Evolutionary conservation across 2,329 filamentous ascomycete species (phyloP).

Genomic region (Aspergillus glaucus): DNA sequence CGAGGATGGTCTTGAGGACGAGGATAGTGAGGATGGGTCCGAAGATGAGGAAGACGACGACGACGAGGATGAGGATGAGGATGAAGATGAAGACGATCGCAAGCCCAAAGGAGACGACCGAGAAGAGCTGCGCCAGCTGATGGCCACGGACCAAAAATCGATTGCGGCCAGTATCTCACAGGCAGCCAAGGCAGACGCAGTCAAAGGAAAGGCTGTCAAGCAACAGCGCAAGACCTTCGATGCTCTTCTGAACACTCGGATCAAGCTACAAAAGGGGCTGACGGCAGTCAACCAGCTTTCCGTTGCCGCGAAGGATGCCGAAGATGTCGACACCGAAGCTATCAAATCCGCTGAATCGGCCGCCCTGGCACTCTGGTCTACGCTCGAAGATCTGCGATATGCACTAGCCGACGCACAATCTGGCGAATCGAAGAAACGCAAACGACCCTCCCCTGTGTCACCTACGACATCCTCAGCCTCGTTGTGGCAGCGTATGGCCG

Average conservation of each 20-base stretch:
- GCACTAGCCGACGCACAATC: slow-evolving; percentile 33
- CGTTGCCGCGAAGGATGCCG: slow-evolving; percentile 34
- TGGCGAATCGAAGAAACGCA: slow-evolving; percentile 37
- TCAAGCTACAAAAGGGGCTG: slow-evolving; percentile 86
- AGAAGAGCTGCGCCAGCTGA: slow-evolving; percentile 59
- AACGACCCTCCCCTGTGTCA: slow-evolving; percentile 46
- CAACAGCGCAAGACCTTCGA: slow-evolving; percentile 82
- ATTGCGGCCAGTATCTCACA: slow-evolving; percentile 59
- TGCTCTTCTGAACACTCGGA: slow-evolving; percentile 78
- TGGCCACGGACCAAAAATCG: slow-evolving; percentile 61
- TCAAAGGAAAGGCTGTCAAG: slow-evolving; percentile 82
- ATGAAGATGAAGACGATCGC: slow-evolving; percentile 23
- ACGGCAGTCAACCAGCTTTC: slow-evolving; percentile 71
- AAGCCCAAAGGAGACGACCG: slow-evolving; percentile 37
- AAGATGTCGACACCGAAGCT: slow-evolving; percentile 36
- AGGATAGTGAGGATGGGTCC: slow-evolving; percentile 20
- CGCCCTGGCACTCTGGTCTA: slow-evolving; percentile 77
- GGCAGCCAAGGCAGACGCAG: slow-evolving; percentile 67
- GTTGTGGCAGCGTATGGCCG: slow-evolving; percentile 67
- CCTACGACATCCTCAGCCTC: slow-evolving; percentile 51
- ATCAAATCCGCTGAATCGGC: slow-evolving; percentile 78
- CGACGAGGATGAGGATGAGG: slow-evolving; percentile 25
- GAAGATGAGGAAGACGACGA: slow-evolving; percentile 13
- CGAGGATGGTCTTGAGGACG: slow-evolving; percentile 22
- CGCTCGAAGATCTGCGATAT: slow-evolving; percentile 45